Conservation (phyloP, 2,329 filamentous ascomycete species). For the Cytospora schulzeri region DNA sequence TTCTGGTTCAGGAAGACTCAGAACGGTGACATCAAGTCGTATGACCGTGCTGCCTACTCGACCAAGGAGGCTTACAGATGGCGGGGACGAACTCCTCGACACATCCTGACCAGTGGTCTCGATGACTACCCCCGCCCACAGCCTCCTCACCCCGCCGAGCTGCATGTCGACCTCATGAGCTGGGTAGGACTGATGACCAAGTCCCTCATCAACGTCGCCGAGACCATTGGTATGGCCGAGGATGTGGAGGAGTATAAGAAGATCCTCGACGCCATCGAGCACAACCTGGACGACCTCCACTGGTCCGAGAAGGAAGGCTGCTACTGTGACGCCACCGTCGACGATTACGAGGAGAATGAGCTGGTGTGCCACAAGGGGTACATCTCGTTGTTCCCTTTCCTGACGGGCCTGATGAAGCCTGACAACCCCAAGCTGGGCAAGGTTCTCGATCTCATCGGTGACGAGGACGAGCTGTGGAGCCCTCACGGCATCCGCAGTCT, state of each 20-base stretch:
- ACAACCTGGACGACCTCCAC: conserved; percentile 90
- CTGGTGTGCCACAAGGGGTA: conserved; percentile 98
- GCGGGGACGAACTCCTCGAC: conserved; percentile 83
- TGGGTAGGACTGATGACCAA: conserved; percentile 98
- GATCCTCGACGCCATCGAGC: conserved; percentile 74
- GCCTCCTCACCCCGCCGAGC: conserved; percentile 91
- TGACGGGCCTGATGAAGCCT: conserved; percentile 76
- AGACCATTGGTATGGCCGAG: conserved; percentile 72
- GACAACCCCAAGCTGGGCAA: conserved; percentile 75
- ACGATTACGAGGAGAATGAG: conserved; percentile 87
- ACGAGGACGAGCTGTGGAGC: conserved; percentile 88
- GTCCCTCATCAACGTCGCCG: conserved; percentile 78
- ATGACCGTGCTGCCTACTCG: conserved; percentile 86
- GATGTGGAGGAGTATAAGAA: conserved; percentile 73
- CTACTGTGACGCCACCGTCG: conserved; percentile 94
- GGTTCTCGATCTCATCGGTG: conserved; percentile 74
- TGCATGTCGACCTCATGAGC: conserved; percentile 90
- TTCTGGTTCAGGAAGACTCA: conserved; percentile 96
- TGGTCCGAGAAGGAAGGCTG: conserved; percentile 81
- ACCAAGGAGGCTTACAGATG: conserved; percentile 93
- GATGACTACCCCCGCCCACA: conserved; percentile 95
- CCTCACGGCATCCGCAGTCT: conserved; percentile 85
- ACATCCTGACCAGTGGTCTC: conserved; percentile 89
- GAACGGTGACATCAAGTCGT: conserved; percentile 83
- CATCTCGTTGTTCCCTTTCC: conserved; percentile 88